Conservation (phyloP, 192 early-diverging fungal genomes). For the Coemansia pectinata region DNA sequence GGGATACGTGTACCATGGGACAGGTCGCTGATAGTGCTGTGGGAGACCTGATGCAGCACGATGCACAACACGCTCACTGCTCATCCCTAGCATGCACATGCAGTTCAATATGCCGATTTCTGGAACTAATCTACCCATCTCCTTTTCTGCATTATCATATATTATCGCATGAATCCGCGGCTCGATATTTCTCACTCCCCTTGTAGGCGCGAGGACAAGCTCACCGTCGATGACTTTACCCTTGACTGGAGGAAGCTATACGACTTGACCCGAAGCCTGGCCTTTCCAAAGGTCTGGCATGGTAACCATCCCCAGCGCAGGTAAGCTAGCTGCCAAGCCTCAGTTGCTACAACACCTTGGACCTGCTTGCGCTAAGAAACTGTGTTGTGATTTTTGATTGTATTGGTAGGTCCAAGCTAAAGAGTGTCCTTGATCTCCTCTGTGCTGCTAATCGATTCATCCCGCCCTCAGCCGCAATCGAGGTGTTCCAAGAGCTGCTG, state of each 20-base stretch:
- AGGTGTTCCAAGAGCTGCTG: constrained; percentile 79
- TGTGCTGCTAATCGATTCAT: constrained; percentile 63
- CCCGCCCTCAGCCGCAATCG: constrained; percentile 59
- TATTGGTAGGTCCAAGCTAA: constrained; percentile 40
- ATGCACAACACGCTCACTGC: neutral
- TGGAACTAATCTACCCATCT: neutral
- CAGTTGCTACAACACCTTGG: neutral
- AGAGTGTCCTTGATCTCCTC: constrained; percentile 27
- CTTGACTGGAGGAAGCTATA: constrained; percentile 78
- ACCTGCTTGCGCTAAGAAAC: neutral
- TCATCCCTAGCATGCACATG: neutral
- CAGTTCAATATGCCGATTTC: neutral
- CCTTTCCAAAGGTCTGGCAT: constrained; percentile 70
- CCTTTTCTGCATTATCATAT: neutral
- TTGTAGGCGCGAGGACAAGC: constrained; percentile 48
- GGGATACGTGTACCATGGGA: neutral
- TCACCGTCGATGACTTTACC: constrained; percentile 64
- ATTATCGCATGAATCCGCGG: neutral
- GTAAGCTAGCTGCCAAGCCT: constrained; percentile 11
- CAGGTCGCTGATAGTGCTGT: neutral
- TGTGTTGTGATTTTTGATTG: neutral
- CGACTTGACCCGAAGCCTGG: constrained; percentile 56
- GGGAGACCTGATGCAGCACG: neutral
- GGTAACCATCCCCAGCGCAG: constrained; percentile 58
- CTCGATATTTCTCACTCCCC: neutral